These are phyloP conservation scores for Yarrowia yakushimensis DNA, from an alignment of 805 yeast genomes.

Conservation along the genomic window DNA sequence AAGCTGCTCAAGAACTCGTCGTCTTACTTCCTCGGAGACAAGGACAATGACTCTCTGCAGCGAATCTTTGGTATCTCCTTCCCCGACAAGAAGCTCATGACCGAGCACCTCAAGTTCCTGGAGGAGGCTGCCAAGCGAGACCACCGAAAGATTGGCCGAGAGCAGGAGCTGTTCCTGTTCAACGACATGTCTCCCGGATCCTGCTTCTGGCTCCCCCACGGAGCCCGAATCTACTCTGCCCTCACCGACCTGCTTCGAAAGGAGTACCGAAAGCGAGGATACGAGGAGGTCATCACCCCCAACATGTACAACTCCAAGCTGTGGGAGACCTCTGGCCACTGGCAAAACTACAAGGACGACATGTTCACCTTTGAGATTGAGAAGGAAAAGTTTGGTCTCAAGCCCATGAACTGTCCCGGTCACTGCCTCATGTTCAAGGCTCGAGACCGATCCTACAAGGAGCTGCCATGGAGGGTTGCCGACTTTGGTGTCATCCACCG, in stretches of 20 bases:
- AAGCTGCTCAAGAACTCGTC: slow-evolving; percentile 90
- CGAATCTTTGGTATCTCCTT: slow-evolving; percentile 96
- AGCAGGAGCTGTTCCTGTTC: slow-evolving; percentile 93
- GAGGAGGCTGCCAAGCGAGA: slow-evolving; percentile 91
- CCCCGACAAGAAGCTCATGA: slow-evolving; percentile 97
- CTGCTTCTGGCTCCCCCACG: slow-evolving; percentile 98
- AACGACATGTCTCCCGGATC: slow-evolving; percentile 97
- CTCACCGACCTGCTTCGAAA: slow-evolving; percentile 72
- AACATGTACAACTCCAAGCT: slow-evolving; percentile 96
- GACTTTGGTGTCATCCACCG: slow-evolving; percentile 97
- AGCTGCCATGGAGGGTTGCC: slow-evolving; percentile 97
- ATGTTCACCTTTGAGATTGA: slow-evolving; percentile 97
- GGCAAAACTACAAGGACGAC: slow-evolving; percentile 96
- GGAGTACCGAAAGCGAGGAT: slow-evolving; percentile 91
- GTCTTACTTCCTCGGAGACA: slow-evolving; percentile 91
- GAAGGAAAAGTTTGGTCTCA: slow-evolving; percentile 89
- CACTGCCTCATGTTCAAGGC: slow-evolving; percentile 91
- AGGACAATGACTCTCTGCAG: slow-evolving; percentile 90
- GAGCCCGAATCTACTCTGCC: slow-evolving; percentile 93
- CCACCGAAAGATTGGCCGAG: slow-evolving; percentile 93
- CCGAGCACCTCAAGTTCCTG: slow-evolving; percentile 87
- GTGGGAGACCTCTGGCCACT: slow-evolving; percentile 99
- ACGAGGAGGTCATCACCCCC: slow-evolving; percentile 98
- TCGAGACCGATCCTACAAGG: slow-evolving; percentile 93
- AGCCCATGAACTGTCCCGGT: slow-evolving; percentile 76